Evolutionary conservation across 257 asterid species (phyloP), one percentile per base, ranked within the genome.

Genomic region (Nicotiana tabacum): DNA sequence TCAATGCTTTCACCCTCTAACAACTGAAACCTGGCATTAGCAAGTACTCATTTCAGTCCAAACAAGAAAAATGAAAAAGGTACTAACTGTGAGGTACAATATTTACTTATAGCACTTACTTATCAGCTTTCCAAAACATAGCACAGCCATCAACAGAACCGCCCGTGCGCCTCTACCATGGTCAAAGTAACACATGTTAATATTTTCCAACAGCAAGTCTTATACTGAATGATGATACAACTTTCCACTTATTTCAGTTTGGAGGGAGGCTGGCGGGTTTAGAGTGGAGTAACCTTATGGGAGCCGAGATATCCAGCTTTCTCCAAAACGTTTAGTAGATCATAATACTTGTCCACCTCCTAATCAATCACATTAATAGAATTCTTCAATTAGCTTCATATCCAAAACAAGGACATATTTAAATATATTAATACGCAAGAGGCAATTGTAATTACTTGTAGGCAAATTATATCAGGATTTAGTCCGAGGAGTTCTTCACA

Each of bases 341-440:
- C 88, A 85, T 61, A 9, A 78, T 87, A 87, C 67, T 81, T 87
- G 72, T 87, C 90, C 81, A 87, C 90, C 83, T 88, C 90, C 90
- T 88, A 82, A 11, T 78, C 61, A 66, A 64, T 72, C 55, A 83
- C 33, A 78, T 27, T n/a, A 53, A 60, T 11, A 67, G 35, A 30
- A 24, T 12, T 16, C 66, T 66, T 82, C 17, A 51, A 29, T 9
- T 33, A 77, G 30, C 64, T 81, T 24, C 62, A 48, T 48, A 37
- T 33, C 56, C 65, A 67, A 62, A 62, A 6, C 80, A 13, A 15
- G 51, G 39, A 13, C 62, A 74, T 48, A 74, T 8, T 24, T 37
- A 33, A 81, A 51, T 15, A 46, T 35, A 33, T 37, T 4, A 2
- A 16, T 29, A 43, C 18, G 13, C 17, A 78, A 57, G 57, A 35